phyloP scores from a whole-genome alignment of 257 asterid species.

The Solanum pimpinellifolium region DNA sequence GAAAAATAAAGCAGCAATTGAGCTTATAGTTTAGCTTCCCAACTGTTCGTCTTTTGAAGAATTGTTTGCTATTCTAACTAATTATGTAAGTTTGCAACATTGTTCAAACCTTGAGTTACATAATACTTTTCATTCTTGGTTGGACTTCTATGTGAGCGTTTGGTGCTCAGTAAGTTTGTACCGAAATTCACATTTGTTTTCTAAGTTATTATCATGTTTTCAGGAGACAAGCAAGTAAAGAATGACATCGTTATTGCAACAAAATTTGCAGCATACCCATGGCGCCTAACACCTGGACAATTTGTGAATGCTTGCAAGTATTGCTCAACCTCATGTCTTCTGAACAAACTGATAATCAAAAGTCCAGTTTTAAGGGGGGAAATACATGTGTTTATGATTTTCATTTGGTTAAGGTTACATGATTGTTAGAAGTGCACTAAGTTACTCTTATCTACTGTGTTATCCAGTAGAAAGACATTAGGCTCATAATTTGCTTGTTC shows the following conservation, averaged over 20 bases:
- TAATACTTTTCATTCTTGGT: neutral
- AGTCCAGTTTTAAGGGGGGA: neutral
- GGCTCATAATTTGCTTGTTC: neutral
- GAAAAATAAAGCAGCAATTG: neutral
- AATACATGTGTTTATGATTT: neutral
- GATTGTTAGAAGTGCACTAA: neutral
- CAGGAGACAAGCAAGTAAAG: conserved; percentile 43
- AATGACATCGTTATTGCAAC: conserved; percentile 69
- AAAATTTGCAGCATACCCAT: conserved; percentile 94
- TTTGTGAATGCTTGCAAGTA: conserved; percentile 92
- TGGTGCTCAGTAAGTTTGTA: neutral
- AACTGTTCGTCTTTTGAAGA: neutral
- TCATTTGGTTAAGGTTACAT: neutral
- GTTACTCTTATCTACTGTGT: neutral
- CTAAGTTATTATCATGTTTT: neutral
- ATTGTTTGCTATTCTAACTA: neutral
- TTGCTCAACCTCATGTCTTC: conserved; percentile 6
- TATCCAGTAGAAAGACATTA: neutral
- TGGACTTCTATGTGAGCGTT: neutral
- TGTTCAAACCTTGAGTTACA: neutral
- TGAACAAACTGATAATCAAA: neutral
- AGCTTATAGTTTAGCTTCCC: neutral
- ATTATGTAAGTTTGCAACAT: neutral
- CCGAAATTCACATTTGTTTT: neutral
- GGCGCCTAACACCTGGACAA: conserved; percentile 88